Evolutionary conservation across 805 yeast genomes (phyloP).

Genomic region (Teunomyces aglyptinius): DNA sequence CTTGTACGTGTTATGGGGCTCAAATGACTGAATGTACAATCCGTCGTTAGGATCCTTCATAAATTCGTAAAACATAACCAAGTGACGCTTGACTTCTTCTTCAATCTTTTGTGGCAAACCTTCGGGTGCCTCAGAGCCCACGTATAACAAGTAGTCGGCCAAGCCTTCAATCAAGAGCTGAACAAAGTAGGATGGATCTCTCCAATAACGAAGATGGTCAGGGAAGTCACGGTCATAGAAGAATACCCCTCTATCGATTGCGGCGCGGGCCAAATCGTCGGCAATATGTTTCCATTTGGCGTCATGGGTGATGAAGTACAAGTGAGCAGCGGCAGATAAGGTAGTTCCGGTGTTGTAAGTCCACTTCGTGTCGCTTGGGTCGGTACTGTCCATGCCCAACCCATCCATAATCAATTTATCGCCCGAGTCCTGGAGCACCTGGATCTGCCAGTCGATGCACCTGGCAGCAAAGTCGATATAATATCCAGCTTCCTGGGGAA

Average conservation of each 20-base stretch:
- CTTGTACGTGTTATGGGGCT: slow-evolving; percentile 52
- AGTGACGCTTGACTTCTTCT: slow-evolving; percentile 51
- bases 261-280: slow-evolving; percentile 54
- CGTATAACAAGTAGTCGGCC: slow-evolving; percentile 58
- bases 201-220: slow-evolving; percentile 55
- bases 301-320: slow-evolving; percentile 52
- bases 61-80: slow-evolving; percentile 56
- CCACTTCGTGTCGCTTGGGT: slow-evolving; percentile 54
- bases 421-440: slow-evolving; percentile 47
- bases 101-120: slow-evolving; percentile 35
- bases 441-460: slow-evolving; percentile 58
- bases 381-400: slow-evolving; percentile 43
- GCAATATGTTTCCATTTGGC: slow-evolving; percentile 49
- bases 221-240: slow-evolving; percentile 65
- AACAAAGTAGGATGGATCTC: slow-evolving; percentile 61
- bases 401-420: slow-evolving; percentile 65
- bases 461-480: slow-evolving; percentile 58
- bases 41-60: slow-evolving; percentile 58
- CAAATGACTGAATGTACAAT: slow-evolving; percentile 57
- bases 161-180: slow-evolving; percentile 66
- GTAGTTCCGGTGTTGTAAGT: slow-evolving; percentile 70
- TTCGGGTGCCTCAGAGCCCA: slow-evolving; percentile 41
- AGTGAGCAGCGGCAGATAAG: slow-evolving; percentile 49
- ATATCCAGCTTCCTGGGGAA: slow-evolving; percentile 45
- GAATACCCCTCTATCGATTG: slow-evolving; percentile 52